Evolutionary conservation across 352 stramenopile species (phyloP), one percentile per base, ranked within the genome.

Genomic region (Phytopythium kandeliae): DNA sequence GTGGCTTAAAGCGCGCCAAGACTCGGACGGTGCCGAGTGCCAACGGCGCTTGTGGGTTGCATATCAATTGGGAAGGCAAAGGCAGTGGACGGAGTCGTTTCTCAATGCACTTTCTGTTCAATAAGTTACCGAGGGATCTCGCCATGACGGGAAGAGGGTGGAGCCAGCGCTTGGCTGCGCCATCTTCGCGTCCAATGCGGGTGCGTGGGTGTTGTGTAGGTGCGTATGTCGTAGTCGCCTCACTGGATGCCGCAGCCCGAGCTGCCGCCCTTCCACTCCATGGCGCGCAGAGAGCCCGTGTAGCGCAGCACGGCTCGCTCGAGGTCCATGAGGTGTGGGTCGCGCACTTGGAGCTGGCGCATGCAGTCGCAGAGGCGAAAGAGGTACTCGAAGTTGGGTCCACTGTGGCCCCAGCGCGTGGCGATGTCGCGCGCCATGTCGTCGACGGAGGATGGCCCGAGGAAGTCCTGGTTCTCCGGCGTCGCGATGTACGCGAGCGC

Each of bases 401-500:
- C 84, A 41, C 79, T 92, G 55, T 71, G 69, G 24, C 84, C 84
- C 24, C 60, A 69, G 16, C 78, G 68, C 7, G 78, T 91, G 31
- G 74, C 74, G 56, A 95, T 95, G 52, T 89, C 65, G 38, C 78
- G 71, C 44, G 80, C 84, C 78, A 96, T 95, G 34, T 78, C 74
- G 11, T 86, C 67, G 25, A 92, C 51, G 5, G 77, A 42, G 13
- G 66, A 67, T 6, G 86, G 85, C 12, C 86, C 86, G 16, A 95
- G 42, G 48, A 96, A 96, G 48, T 92, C 80, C 48, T 72, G 55
- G 57, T 94, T 96, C n/a, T 78, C 69, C 6, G 82, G 76, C 46
- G 80, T 89, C 19, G 83, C 83, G 48, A 92, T 90, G 60, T 95
- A 96, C 19, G 95, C 83, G 24, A 92, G 57, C 5, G 86, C 86